Evolutionary conservation across 2,329 filamentous ascomycete species (phyloP).

Genomic region (Fusarium sp.): DNA sequence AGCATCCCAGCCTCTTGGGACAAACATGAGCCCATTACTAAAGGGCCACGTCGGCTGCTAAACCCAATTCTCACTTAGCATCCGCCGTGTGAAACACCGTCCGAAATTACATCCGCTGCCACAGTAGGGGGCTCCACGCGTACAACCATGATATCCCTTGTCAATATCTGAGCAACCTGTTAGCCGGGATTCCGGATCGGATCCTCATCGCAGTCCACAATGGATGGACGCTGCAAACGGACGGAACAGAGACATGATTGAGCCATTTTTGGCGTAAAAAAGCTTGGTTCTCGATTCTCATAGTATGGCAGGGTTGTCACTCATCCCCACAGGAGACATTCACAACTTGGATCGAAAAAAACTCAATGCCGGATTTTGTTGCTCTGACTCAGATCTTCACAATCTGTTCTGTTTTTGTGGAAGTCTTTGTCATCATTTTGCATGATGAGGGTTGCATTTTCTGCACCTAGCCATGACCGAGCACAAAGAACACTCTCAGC

Average conservation of each 20-base stretch:
- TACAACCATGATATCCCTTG: constrained; percentile 22
- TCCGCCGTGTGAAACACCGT: constrained; percentile 46
- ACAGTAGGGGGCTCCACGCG: constrained; percentile 37
- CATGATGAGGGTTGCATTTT: constrained; percentile 14
- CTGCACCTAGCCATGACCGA: constrained; percentile 11
- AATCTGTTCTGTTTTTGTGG: constrained; percentile 4
- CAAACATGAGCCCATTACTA: constrained; percentile 12
- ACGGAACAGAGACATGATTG: constrained; percentile 19
- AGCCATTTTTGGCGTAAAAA: constrained; percentile 34
- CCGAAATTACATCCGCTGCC: constrained; percentile 53
- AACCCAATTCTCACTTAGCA: constrained; percentile 38
- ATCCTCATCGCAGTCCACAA: constrained; percentile 9
- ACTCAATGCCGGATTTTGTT: constrained; percentile 9
- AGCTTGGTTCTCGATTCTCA: constrained; percentile 30
- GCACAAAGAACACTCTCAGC: background rate
- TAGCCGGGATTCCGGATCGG: constrained; percentile 29
- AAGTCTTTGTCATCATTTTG: constrained; percentile 2
- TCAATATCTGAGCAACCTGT: constrained; percentile 27
- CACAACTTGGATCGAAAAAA: constrained; percentile 7
- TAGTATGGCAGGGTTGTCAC: constrained; percentile 19
- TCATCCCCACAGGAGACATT: constrained; percentile 10
- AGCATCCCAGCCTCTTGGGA: constrained; percentile 34
- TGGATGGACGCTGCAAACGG: constrained; percentile 17
- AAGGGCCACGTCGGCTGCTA: constrained; percentile 46
- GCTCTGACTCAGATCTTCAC: constrained; percentile 4